Percentiles rank a stretch among this genome's conserved stretches.
phyloP scores from a whole-genome alignment of 2,329 filamentous ascomycete species.

The Neurospora sp. region DNA sequence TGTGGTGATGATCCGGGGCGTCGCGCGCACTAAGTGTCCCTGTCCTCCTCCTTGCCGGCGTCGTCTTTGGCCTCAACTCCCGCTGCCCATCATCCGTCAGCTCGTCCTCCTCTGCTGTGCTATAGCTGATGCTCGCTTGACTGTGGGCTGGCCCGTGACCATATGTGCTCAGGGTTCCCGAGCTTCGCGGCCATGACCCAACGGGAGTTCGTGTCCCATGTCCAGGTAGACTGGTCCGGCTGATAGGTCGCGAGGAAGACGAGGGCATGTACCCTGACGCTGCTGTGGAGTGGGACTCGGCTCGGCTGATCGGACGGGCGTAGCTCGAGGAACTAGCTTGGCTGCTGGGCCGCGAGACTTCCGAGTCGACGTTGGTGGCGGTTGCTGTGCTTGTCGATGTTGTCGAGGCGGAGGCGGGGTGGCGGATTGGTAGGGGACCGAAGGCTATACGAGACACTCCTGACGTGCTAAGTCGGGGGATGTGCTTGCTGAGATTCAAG shows the following conservation, averaged over 20 bases:
- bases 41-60: constrained; percentile 47
- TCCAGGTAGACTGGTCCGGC: constrained; percentile 51
- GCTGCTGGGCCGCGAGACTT: constrained; percentile 60
- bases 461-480: constrained; percentile 47
- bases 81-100: constrained; percentile 29
- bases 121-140: constrained; percentile 41
- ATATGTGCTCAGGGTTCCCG: constrained; percentile 50
- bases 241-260: constrained; percentile 44
- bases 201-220: constrained; percentile 53
- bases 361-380: constrained; percentile 21
- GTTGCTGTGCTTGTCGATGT: background rate
- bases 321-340: constrained; percentile 53
- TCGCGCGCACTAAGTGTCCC: constrained; percentile 33
- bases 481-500: constrained; percentile 35
- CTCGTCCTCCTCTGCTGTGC: constrained; percentile 41
- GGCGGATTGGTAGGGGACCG: constrained; percentile 48
- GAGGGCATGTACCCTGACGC: constrained; percentile 32
- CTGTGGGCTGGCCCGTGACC: constrained; percentile 40
- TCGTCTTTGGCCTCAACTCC: constrained; percentile 26
- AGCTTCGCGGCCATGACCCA: constrained; percentile 60
- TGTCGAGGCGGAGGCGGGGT: constrained; percentile 27
- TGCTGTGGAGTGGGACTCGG: constrained; percentile 25
- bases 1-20: constrained; percentile 25
- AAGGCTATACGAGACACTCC: constrained; percentile 55
- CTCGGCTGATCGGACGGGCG: constrained; percentile 43